Evolutionary conservation across 352 stramenopile species (phyloP).

Genomic region (Pythium guiyangense): DNA sequence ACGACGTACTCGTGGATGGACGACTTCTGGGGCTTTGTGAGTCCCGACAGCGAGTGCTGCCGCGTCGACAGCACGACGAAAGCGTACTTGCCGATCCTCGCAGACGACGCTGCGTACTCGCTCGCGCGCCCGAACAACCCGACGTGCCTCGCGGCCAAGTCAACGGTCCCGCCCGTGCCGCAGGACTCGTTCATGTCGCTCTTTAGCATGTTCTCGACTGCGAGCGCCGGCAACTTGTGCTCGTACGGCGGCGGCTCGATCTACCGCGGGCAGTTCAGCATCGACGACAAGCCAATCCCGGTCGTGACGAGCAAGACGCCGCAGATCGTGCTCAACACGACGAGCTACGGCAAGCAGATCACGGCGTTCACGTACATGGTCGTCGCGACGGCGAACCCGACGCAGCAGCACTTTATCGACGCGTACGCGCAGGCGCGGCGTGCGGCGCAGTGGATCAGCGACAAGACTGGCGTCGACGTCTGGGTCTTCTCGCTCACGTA

Average conservation of each 20-base stretch:
- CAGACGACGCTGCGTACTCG: constrained; percentile 30
- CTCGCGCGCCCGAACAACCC: constrained; percentile 11
- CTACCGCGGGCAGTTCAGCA: constrained; percentile 62
- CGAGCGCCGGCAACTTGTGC: constrained; percentile 37
- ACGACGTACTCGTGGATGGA: constrained; percentile 69
- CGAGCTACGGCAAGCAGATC: constrained; percentile 37
- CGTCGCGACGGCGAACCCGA: constrained; percentile 35
- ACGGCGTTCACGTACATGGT: constrained; percentile 74
- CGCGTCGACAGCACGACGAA: constrained; percentile 33
- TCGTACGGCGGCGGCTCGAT: constrained; percentile 55
- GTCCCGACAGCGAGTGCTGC: constrained; percentile 59
- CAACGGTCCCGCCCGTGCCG: constrained; percentile 31
- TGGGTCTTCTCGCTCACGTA: constrained; percentile 64
- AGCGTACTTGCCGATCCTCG: constrained; percentile 35
- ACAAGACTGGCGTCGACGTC: constrained; percentile 54
- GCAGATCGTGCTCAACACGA: constrained; percentile 42
- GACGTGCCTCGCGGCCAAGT: constrained; percentile 36
- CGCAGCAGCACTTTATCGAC: constrained; percentile 31
- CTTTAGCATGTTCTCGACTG: constrained; percentile 60
- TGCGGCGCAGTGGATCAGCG: constrained; percentile 60
- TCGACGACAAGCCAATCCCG: constrained; percentile 47
- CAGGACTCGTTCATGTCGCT: constrained; percentile 60
- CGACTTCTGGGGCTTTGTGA: constrained; percentile 68
- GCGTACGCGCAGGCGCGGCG: constrained; percentile 49
- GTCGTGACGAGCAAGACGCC: constrained; percentile 22